A percentile compares a stretch with the other conserved stretches of the same genome.
These are phyloP conservation scores for Mesotaenium endlicherianum DNA, from an alignment of 139 green algal species.

Conservation along the genomic window DNA sequence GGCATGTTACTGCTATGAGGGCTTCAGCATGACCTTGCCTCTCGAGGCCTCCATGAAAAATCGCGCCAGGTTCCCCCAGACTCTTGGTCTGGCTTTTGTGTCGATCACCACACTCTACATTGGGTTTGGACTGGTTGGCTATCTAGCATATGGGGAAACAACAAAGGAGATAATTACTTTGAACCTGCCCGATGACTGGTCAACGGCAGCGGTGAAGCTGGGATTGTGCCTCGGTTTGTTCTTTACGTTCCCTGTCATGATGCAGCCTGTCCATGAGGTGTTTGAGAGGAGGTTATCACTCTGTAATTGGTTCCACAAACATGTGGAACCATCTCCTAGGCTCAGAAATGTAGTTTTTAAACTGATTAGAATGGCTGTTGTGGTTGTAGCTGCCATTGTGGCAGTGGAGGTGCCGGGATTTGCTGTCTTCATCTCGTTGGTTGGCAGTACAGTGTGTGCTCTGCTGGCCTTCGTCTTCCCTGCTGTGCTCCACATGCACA, in stretches of 20 bases:
- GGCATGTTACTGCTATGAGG: slow-evolving; percentile 66
- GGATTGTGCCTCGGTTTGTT: slow-evolving; percentile 59
- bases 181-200: slow-evolving; percentile 57
- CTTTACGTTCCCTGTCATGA: slow-evolving; percentile 67
- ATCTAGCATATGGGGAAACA: slow-evolving; percentile 38
- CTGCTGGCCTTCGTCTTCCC: slow-evolving; percentile 45
- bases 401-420: slow-evolving; percentile 35
- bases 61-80: slow-evolving; percentile 43
- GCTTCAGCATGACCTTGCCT: slow-evolving; percentile 63
- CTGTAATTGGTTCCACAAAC: slow-evolving; percentile 22
- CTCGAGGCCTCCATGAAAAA: slow-evolving; percentile 61
- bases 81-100: slow-evolving; percentile 40
- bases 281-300: slow-evolving; percentile 1
- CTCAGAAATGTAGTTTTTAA: slow-evolving; percentile 4
- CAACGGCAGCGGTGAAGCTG: slow-evolving; percentile 55
- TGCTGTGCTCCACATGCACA: slow-evolving; percentile 15
- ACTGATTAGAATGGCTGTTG: background rate
- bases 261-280: slow-evolving; percentile 55
- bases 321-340: slow-evolving; percentile 4
- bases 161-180: slow-evolving; percentile 64
- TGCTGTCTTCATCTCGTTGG: slow-evolving; percentile 24
- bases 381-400: background rate
- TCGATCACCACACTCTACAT: slow-evolving; percentile 57
- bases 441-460: slow-evolving; percentile 33
- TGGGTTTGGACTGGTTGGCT: slow-evolving; percentile 54